Conservation (phyloP, 805 yeast genomes). For the Vanderwaltozyma verrucispora region DNA sequence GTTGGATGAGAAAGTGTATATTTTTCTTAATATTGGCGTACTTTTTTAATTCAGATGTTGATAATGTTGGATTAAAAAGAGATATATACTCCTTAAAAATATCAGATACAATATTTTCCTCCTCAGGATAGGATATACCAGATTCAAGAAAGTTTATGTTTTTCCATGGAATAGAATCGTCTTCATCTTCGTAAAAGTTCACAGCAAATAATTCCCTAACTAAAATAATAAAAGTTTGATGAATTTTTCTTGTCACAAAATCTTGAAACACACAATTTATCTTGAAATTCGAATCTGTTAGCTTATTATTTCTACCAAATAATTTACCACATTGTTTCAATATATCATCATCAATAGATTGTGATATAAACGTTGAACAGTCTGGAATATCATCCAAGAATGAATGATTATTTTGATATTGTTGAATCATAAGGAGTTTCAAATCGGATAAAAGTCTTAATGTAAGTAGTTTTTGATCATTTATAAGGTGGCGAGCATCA, state of each 20-base stretch:
- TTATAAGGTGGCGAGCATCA: slow-evolving; percentile 44
- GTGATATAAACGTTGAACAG: slow-evolving; percentile 5
- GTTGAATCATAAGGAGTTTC: slow-evolving; percentile 7
- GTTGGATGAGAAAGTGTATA: slow-evolving; percentile 5
- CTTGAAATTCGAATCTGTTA: not conserved
- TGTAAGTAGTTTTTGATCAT: slow-evolving; percentile 50
- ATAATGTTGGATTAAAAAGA: not conserved
- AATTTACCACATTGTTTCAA: slow-evolving; percentile 2
- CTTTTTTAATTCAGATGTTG: not conserved
- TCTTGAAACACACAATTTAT: slow-evolving; percentile 4
- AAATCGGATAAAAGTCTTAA: slow-evolving; percentile 41
- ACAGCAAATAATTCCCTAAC: slow-evolving; percentile 7
- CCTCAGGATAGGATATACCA: not conserved
- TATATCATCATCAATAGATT: slow-evolving; percentile 4
- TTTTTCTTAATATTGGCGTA: slow-evolving; percentile 1
- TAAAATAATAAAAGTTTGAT: slow-evolving; percentile 10
- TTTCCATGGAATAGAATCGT: not conserved
- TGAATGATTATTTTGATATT: not conserved
- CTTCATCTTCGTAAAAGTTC: slow-evolving; percentile 2
- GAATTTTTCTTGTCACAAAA: slow-evolving; percentile 11
- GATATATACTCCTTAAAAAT: slow-evolving; percentile 3
- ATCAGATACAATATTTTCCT: not conserved
- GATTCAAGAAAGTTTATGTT: not conserved
- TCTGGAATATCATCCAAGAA: not conserved
- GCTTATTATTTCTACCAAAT: not conserved